Base-by-base conservation (phyloP, 2,329 filamentous ascomycete genomes). In the Cadophora sp. region DNA sequence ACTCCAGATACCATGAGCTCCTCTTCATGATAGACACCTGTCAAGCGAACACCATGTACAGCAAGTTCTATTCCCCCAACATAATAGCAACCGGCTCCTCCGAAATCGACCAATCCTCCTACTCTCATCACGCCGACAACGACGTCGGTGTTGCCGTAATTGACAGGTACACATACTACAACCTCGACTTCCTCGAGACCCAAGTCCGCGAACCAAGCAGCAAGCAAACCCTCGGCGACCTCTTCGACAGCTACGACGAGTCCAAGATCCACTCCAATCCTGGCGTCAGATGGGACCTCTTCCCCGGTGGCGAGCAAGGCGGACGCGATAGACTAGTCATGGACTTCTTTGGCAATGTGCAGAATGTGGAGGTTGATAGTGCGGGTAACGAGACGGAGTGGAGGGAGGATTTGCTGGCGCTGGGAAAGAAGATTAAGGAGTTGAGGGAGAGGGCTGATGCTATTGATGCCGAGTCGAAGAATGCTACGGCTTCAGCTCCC, bases 21-120 rank as follows among this genome's bases (percentile, higher is more conserved):
- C 88, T 99, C 67, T 99, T 99, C 84, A 99, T 99, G 96, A 99
- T 99, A 81, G 96, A 99, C 80, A 99, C 96, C 0, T 99, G 96
- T 83, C 96, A 99, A 82, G 96, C 96, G 65, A 99, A 99, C 80
- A 99, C 96, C 37, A 97, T 99, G 94, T 99, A 97, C 83, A 95
- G 91, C 78, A 95, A 97, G 76, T 93, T 99, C 77, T 99, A 99
- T 84, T 97, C 94, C 5, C 95, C 95, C 59, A 98, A 98, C 77
- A 97, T 99, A 76, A 94, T 99, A 76, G 96, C 96, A 0, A 99
- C 97, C 0, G 96, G 96, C n/a, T 97, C 93, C 37, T 97, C 92
- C 3, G 94, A 96, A 79, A 91, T 98, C 69, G 95, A 98, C 78
- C 93, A 99, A 80, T 97, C 93, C 5, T 97, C 92, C 0, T 99